Base-by-base conservation (phyloP, 306 rosid species). In the Vigna nakashimae region DNA sequence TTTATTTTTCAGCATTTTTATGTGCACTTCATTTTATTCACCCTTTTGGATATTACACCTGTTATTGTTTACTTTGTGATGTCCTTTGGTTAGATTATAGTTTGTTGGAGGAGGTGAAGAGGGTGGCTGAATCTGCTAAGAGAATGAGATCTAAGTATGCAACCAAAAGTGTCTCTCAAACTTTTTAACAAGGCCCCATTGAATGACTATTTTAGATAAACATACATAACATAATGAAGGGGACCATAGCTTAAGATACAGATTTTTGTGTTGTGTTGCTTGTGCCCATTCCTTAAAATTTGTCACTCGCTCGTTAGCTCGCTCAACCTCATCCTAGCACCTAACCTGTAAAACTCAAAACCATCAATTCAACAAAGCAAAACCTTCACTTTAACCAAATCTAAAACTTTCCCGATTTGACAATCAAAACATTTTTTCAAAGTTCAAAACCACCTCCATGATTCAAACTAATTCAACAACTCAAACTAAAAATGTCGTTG, bases 21-120 rank as follows among this genome's bases (percentile, higher is more conserved):
- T 24, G 26, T 24, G 26, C 26, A 24, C 2, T 24, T 24, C 26
- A 24, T 24, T 24, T 24, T 24, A 1, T 24, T 24, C 26, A 24
- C 26, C 26, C 26, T 24, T 24, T 24, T 24, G 2, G 26, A 24
- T 24, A 40, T 8, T 48, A 40, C 71, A 17, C 2, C 43, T 59
- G n/a, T 9, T 1, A 12, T 48, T 32, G 13, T 74, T 74, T 56
- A 69, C 17, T 66, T 57, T 56, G 48, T 67, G 52, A 57, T 36
- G 69, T 62, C 59, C 18, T 83, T 43, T 38, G 5, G 71, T 24
- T 76, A 95, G 99, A 95, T 65, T 95, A 87, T 80, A 86, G 87
- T 90, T 86, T 95, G 82, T 87, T 95, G 2, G 99, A 92, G 89
- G 97, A 95, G 70, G 83, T 84, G 80, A 95, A 91, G 89, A 91